Base-by-base conservation (phyloP, 371 early-diverging fungal species). In the Actinomortierella wolfii region DNA sequence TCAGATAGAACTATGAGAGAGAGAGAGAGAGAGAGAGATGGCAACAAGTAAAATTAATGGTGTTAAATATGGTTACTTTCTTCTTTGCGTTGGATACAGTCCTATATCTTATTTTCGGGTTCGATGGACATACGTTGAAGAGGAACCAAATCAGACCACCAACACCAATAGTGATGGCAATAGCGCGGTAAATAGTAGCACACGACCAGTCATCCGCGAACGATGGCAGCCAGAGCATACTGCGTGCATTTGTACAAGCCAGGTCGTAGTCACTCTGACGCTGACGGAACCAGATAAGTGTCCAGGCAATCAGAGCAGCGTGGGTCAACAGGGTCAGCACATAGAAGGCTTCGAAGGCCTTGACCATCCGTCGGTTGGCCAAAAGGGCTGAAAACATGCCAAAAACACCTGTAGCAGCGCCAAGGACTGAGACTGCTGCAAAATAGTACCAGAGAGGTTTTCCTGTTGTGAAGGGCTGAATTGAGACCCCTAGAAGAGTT, bases 281-380 rank as follows among this genome's bases (percentile, higher is more conserved):
- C 17, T 58, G 52, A 24, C 53, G 66, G 67, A 63, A 63, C 59
- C 56, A 73, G 42, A 67, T 51, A 53, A 67, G n/a, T 13, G 51
- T 49, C 73, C 73, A 73, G 51, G 59, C 52, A 25, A 67, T 48
- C 39, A 73, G 61, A 0, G 59, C 73, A 17, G 62, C 58, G 54
- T 73, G 73, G 4, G 73, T 66, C 46, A 73, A 21, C 15, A 73
- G 60, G 4, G 73, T 58, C 21, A 73, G 52, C 45, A 73, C 67
- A 21, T 73, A 73, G 23, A 73, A 66, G 41, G 73, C 73, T 46
- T 73, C 73, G 42, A 73, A 73, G 7, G 73, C 60, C 57, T 73
- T 73, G 53, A 73, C 73, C 24, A 56, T 24, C 15, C 56, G 25
- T 21, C 73, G 54, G 56, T 60, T 66, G 15, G 73, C 73, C 18